phyloP scores from a whole-genome alignment of 2,329 filamentous ascomycete genomes.

The Pseudogymnoascus sp. region DNA sequence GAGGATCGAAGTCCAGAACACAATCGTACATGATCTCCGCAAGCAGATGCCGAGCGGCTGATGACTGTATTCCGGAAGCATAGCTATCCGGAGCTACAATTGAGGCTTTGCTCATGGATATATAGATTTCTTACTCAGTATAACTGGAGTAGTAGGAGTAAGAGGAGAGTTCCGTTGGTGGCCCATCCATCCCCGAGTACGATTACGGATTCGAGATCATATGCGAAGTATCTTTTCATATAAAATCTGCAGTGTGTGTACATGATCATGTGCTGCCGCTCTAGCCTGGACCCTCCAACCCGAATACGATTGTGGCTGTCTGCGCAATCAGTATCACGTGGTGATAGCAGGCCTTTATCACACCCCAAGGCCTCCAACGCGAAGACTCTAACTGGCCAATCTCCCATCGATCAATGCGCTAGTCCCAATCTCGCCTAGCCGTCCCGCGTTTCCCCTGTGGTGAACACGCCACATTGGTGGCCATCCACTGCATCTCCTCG shows the following conservation, averaged over 20 bases:
- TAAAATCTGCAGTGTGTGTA: background rate
- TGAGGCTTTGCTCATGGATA: background rate
- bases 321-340: background rate
- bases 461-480: background rate
- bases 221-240: background rate
- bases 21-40: background rate
- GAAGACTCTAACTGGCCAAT: background rate
- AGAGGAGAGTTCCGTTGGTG: background rate
- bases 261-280: background rate
- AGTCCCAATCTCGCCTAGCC: background rate
- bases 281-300: background rate
- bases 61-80: background rate
- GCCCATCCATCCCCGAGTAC: background rate
- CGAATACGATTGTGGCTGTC: background rate
- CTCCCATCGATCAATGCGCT: background rate
- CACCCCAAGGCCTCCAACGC: background rate
- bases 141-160: background rate
- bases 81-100: background rate
- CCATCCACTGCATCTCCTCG: background rate
- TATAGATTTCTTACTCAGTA: background rate
- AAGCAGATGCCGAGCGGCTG: background rate
- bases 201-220: slow-evolving; percentile 1
- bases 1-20: background rate
- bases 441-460: background rate
- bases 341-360: background rate